Evolutionary conservation across 2,329 filamentous ascomycete genomes (phyloP).

Genomic region (Apiospora rasikravindrae): DNA sequence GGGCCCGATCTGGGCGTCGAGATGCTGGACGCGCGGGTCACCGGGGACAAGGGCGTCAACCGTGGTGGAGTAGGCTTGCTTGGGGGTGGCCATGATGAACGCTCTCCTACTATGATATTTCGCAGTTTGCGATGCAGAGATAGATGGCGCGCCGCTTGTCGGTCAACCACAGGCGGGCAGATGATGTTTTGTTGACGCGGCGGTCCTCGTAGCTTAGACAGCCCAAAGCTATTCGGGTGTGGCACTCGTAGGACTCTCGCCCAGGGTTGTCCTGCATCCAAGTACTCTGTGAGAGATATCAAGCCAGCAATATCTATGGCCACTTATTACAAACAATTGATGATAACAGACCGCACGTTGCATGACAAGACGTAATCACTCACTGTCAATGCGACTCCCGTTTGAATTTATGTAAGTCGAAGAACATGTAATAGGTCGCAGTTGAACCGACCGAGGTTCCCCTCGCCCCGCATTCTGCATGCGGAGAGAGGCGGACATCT

Average conservation of each 20-base stretch:
- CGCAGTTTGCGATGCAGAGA: no score
- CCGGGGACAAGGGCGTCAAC: slow-evolving; percentile 68
- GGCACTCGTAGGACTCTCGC: no score
- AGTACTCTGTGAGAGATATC: neutral
- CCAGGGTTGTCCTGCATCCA: no score
- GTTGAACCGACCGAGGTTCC: neutral
- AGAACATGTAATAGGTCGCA: neutral
- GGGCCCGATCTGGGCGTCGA: slow-evolving; percentile 68
- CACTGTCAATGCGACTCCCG: neutral
- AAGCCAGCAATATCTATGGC: neutral
- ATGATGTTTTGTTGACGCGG: no score
- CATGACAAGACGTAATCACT: neutral
- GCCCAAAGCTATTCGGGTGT: no score
- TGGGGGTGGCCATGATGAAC: neutral
- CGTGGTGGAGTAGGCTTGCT: slow-evolving; percentile 45
- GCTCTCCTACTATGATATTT: no score
- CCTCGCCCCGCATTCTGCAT: neutral
- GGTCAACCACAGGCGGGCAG: no score
- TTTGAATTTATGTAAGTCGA: neutral
- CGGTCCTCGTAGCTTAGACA: no score
- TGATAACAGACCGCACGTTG: neutral
- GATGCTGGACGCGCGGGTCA: slow-evolving; percentile 70
- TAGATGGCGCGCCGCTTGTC: no score
- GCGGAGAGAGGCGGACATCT: slow-evolving; percentile 15
- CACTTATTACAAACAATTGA: neutral